A percentile compares a stretch with the other conserved stretches of the same genome.
Evolutionary conservation across 768 basidiomycete species (phyloP).

Genomic region (Amanita pseudoporphyria): DNA sequence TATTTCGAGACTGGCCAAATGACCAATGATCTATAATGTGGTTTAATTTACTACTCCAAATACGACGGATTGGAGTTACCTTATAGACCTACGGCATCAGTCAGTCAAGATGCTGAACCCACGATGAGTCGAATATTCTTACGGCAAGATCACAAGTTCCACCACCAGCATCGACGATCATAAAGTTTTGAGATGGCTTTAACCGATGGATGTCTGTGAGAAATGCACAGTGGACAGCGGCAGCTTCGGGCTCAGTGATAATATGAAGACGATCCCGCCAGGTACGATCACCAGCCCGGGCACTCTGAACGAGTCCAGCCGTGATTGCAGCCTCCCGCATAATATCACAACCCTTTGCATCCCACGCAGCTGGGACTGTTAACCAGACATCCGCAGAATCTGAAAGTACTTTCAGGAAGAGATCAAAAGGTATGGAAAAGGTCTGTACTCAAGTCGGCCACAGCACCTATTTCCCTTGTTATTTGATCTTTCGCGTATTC

Average conservation of each 20-base stretch:
- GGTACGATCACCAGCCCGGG: slow-evolving; percentile 55
- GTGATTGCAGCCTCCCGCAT: slow-evolving; percentile 81
- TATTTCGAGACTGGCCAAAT: slow-evolving; percentile 76
- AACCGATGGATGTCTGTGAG: slow-evolving; percentile 74
- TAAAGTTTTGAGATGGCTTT: slow-evolving; percentile 74
- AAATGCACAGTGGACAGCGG: slow-evolving; percentile 84
- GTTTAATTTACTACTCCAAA: slow-evolving; percentile 5
- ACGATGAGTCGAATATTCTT: slow-evolving; percentile 20
- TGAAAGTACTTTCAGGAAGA: slow-evolving; percentile 17
- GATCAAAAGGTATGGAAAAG: not conserved
- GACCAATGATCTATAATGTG: slow-evolving; percentile 56
- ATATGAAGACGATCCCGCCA: slow-evolving; percentile 81
- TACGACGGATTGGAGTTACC: not conserved
- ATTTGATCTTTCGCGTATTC: slow-evolving; percentile 83
- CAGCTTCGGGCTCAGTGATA: slow-evolving; percentile 79
- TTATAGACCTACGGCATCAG: slow-evolving; percentile 3
- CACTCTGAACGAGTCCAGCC: slow-evolving; percentile 69
- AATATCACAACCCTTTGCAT: slow-evolving; percentile 73
- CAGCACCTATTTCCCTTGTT: slow-evolving; percentile 76
- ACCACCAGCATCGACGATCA: slow-evolving; percentile 89
- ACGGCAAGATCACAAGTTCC: slow-evolving; percentile 60
- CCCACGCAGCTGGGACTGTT: slow-evolving; percentile 89
- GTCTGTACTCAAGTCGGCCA: slow-evolving; percentile 73
- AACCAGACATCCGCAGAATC: slow-evolving; percentile 80
- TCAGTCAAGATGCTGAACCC: not conserved